These are phyloP conservation scores for Aspergillus funiculosus DNA, from an alignment of 495 filamentous ascomycete genomes.

Conservation along the genomic window DNA sequence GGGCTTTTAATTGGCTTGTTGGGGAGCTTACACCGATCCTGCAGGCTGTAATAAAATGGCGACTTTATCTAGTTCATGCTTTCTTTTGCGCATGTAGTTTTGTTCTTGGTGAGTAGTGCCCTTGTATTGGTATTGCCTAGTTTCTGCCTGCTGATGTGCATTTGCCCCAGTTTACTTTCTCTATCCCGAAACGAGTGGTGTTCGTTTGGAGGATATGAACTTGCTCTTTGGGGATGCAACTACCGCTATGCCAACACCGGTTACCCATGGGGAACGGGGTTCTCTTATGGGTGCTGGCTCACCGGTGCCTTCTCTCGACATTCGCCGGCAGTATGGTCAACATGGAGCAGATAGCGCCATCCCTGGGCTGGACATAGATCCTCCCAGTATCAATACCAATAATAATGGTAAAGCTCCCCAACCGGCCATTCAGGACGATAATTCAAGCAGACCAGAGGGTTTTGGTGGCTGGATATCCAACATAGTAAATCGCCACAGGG, in stretches of 20 bases:
- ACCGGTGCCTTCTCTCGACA: slow-evolving; percentile 72
- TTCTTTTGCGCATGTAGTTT: slow-evolving; percentile 97
- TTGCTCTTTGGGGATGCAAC: slow-evolving; percentile 83
- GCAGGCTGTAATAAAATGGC: slow-evolving; percentile 86
- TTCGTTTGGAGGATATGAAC: slow-evolving; percentile 96
- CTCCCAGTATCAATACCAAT: slow-evolving; percentile 48
- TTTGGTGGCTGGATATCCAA: slow-evolving; percentile 66
- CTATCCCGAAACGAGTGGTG: slow-evolving; percentile 93
- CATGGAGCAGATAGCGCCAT: slow-evolving; percentile 56
- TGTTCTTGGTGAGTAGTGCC: slow-evolving; percentile 79
- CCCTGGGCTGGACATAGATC: slow-evolving; percentile 67
- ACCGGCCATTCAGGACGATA: slow-evolving; percentile 24
- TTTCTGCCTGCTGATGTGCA: slow-evolving; percentile 16
- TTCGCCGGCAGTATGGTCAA: slow-evolving; percentile 50
- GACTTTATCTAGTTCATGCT: slow-evolving; percentile 88
- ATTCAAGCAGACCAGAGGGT: slow-evolving; percentile 44
- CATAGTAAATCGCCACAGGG: slow-evolving; percentile 52
- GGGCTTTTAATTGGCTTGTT: slow-evolving; percentile 98
- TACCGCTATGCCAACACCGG: slow-evolving; percentile 66
- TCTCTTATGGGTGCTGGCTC: slow-evolving; percentile 67
- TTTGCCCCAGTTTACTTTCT: slow-evolving; percentile 79
- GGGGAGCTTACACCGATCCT: slow-evolving; percentile 90
- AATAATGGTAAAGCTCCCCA: slow-evolving; percentile 43
- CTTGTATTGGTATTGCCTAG: not conserved
- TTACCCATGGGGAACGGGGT: slow-evolving; percentile 64